phyloP scores from a whole-genome alignment of 2,329 filamentous ascomycete species.

The Paecilomyces variotii region DNA sequence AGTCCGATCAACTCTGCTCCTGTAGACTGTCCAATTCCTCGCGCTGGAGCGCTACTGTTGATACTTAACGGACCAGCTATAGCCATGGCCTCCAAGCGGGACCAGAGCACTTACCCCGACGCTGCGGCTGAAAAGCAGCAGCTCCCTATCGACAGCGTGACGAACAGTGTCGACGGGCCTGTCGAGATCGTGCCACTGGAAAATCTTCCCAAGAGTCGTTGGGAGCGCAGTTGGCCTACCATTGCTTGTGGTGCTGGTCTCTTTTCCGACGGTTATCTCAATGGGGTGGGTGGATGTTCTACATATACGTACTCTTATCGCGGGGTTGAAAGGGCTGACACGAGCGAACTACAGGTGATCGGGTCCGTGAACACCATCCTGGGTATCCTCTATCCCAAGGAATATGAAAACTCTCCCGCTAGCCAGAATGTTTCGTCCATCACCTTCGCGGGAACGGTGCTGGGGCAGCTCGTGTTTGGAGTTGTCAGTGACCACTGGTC shows the following conservation, averaged over 20 bases:
- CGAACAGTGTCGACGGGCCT: not conserved
- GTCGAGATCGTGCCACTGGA: constrained; percentile 19
- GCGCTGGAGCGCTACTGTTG: not conserved
- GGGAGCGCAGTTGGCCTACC: constrained; percentile 60
- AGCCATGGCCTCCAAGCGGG: constrained; percentile 2
- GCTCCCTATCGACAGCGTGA: constrained; percentile 5
- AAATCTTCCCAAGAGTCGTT: constrained; percentile 28
- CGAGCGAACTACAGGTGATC: constrained; percentile 53
- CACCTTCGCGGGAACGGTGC: constrained; percentile 76
- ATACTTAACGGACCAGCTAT: not conserved
- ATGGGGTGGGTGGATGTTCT: constrained; percentile 52
- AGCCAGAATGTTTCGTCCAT: constrained; percentile 71
- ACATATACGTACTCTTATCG: not conserved
- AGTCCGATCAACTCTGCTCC: not conserved
- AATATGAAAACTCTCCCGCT: constrained; percentile 62
- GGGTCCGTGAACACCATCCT: constrained; percentile 79
- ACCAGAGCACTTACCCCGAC: constrained; percentile 7
- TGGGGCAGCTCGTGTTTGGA: constrained; percentile 75
- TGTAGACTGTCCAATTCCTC: not conserved
- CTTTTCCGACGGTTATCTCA: constrained; percentile 88
- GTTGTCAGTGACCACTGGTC: constrained; percentile 78
- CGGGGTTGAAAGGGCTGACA: not conserved
- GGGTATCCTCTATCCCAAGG: constrained; percentile 55
- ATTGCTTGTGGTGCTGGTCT: constrained; percentile 84
- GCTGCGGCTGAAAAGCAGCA: constrained; percentile 5